phyloP scores from a whole-genome alignment of 2,329 filamentous ascomycete genomes.

The Daldinia sp. region DNA sequence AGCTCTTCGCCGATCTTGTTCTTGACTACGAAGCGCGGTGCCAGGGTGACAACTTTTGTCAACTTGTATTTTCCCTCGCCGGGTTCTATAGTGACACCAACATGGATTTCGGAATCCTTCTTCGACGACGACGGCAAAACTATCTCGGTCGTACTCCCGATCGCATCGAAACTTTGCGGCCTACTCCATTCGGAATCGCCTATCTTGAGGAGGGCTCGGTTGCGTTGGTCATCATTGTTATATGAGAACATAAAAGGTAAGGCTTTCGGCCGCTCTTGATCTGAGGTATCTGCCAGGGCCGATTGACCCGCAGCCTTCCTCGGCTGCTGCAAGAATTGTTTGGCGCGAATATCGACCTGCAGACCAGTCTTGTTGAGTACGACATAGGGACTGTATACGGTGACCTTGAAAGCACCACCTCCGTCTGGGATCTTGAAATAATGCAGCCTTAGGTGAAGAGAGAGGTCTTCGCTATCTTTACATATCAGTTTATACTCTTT shows the following conservation, averaged over 20 bases:
- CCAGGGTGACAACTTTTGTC: slow-evolving; percentile 93
- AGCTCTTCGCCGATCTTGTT: slow-evolving; percentile 93
- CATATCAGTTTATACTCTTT: slow-evolving; percentile 83
- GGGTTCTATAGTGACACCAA: slow-evolving; percentile 88
- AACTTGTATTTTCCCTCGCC: slow-evolving; percentile 98
- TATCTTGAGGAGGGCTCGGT: slow-evolving; percentile 87
- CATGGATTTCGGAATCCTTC: slow-evolving; percentile 84
- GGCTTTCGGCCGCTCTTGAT: slow-evolving; percentile 74
- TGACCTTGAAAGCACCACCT: slow-evolving; percentile 95
- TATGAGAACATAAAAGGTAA: slow-evolving; percentile 97
- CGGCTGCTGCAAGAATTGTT: slow-evolving; percentile 86
- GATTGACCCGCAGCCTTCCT: slow-evolving; percentile 86
- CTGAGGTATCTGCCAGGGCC: slow-evolving; percentile 63
- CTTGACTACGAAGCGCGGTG: slow-evolving; percentile 92
- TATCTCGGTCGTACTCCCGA: slow-evolving; percentile 91
- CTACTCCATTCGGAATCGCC: slow-evolving; percentile 96
- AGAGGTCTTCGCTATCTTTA: slow-evolving; percentile 85
- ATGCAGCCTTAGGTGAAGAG: slow-evolving; percentile 85
- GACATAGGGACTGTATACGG: slow-evolving; percentile 94
- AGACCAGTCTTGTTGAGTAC: slow-evolving; percentile 95
- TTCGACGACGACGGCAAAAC: slow-evolving; percentile 78
- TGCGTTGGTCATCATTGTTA: slow-evolving; percentile 87
- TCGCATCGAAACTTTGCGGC: slow-evolving; percentile 96
- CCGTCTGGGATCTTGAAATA: slow-evolving; percentile 92
- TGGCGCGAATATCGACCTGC: slow-evolving; percentile 87